Conservation (phyloP, 2,329 filamentous ascomycete genomes). For the Arthrobotrys sinensis region DNA sequence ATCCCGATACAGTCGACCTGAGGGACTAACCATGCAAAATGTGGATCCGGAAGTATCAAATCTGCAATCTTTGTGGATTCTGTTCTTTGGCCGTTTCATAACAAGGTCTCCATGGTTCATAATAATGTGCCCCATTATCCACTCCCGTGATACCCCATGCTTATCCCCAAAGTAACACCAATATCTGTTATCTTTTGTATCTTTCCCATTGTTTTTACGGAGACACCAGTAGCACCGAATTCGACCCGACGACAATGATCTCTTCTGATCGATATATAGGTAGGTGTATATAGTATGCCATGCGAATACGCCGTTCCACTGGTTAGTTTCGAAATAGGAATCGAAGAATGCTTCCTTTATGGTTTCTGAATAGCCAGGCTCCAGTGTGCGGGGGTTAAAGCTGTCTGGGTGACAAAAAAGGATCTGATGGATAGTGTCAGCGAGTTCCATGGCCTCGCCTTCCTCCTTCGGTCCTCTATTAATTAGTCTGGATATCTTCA, state of each 20-base stretch:
- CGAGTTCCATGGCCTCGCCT: not conserved
- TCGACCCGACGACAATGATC: no score
- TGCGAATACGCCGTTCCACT: not conserved
- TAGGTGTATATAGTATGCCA: not conserved
- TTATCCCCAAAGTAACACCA: not conserved
- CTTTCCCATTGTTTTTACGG: not conserved
- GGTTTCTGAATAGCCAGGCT: not conserved
- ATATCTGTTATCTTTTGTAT: not conserved
- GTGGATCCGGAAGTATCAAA: no score
- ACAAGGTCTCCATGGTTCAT: not conserved
- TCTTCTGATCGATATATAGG: not conserved
- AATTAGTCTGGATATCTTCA: not conserved
- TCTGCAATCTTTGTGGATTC: not conserved
- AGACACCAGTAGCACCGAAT: constrained; percentile 6
- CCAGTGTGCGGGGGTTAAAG: not conserved
- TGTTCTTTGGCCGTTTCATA: not conserved
- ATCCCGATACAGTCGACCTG: not conserved
- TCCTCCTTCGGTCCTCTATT: not conserved
- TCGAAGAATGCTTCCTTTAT: not conserved
- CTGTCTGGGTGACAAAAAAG: not conserved
- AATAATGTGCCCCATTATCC: not conserved
- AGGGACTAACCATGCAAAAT: no score
- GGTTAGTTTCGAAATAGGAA: not conserved
- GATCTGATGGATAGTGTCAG: not conserved
- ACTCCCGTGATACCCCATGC: not conserved